phyloP scores from a whole-genome alignment of 2,329 filamentous ascomycete genomes.

The Ceratocystis destructans region DNA sequence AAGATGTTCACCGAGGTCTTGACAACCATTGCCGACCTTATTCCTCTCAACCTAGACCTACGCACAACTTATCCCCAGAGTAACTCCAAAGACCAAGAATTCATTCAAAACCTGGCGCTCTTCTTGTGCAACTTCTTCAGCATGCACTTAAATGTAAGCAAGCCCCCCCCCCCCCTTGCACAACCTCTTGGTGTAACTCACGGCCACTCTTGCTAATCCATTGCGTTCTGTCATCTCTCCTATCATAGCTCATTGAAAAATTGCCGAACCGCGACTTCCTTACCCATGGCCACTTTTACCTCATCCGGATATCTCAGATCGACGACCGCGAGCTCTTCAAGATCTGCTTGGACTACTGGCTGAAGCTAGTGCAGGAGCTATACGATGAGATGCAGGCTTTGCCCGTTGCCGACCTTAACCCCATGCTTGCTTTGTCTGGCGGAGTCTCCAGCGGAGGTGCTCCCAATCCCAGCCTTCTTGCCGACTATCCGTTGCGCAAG shows the following conservation, averaged over 20 bases:
- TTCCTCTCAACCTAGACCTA: conserved; percentile 77
- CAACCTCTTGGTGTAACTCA: neutral
- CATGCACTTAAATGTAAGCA: conserved; percentile 65
- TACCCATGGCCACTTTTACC: conserved; percentile 91
- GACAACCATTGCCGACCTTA: conserved; percentile 83
- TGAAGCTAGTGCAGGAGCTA: conserved; percentile 90
- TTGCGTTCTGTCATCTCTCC: conserved; percentile 3
- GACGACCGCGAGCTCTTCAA: conserved; percentile 99
- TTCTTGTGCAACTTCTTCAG: conserved; percentile 97
- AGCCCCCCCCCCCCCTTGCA: conserved; percentile 18
- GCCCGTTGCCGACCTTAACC: conserved; percentile 84
- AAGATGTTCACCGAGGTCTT: conserved; percentile 98
- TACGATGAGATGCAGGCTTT: conserved; percentile 98
- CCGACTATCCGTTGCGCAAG: conserved; percentile 86
- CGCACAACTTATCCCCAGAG: conserved; percentile 84
- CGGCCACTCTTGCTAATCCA: neutral
- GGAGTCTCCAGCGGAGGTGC: conserved; percentile 67
- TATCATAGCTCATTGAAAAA: conserved; percentile 68
- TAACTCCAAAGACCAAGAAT: conserved; percentile 89
- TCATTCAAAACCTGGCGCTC: conserved; percentile 89
- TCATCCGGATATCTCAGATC: conserved; percentile 96
- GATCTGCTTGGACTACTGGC: conserved; percentile 98
- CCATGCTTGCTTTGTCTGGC: conserved; percentile 61
- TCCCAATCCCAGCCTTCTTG: conserved; percentile 69
- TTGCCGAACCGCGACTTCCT: conserved; percentile 90